phyloP scores from a whole-genome alignment of 2,329 filamentous ascomycete genomes.

The Penicillium sp. region DNA sequence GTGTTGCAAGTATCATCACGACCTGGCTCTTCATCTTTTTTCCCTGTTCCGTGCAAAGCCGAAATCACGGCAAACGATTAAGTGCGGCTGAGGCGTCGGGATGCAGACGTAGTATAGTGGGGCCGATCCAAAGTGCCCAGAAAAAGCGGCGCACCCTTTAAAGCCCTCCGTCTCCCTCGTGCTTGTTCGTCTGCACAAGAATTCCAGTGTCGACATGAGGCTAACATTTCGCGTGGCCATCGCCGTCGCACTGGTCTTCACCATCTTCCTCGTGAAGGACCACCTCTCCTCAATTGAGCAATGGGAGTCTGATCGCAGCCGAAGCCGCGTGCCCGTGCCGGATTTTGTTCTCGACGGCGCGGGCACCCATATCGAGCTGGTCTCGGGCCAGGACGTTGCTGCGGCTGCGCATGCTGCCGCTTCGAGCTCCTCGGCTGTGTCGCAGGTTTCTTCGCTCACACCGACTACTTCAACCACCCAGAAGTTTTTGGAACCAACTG shows the following conservation, averaged over 20 bases:
- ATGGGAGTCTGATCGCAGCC: slow-evolving; percentile 7
- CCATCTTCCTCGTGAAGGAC: slow-evolving; percentile 19
- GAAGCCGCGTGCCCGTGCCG: background rate
- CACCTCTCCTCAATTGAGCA: slow-evolving; percentile 19
- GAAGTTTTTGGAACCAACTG: slow-evolving; percentile 5
- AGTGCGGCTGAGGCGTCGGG: slow-evolving; percentile 6
- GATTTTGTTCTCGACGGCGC: slow-evolving; percentile 8
- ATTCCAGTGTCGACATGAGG: slow-evolving; percentile 13
- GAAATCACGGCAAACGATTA: background rate
- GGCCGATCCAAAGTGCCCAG: background rate
- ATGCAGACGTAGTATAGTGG: slow-evolving; percentile 5
- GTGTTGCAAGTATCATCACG: background rate
- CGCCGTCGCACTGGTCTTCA: slow-evolving; percentile 15
- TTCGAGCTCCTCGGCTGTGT: background rate
- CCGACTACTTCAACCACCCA: background rate
- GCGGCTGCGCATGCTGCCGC: background rate
- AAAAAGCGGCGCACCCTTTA: slow-evolving; percentile 1
- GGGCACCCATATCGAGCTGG: slow-evolving; percentile 21
- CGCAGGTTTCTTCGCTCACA: background rate
- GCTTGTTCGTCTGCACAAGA: background rate
- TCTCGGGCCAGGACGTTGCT: slow-evolving; percentile 10
- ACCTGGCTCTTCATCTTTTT: background rate
- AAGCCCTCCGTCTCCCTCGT: slow-evolving; percentile 4
- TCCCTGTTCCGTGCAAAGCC: background rate
- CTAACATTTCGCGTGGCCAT: slow-evolving; percentile 15